Evolutionary conservation across 2,329 filamentous ascomycete species (phyloP), one percentile per base, ranked within the genome.

Genomic region (Xylaria sp.): DNA sequence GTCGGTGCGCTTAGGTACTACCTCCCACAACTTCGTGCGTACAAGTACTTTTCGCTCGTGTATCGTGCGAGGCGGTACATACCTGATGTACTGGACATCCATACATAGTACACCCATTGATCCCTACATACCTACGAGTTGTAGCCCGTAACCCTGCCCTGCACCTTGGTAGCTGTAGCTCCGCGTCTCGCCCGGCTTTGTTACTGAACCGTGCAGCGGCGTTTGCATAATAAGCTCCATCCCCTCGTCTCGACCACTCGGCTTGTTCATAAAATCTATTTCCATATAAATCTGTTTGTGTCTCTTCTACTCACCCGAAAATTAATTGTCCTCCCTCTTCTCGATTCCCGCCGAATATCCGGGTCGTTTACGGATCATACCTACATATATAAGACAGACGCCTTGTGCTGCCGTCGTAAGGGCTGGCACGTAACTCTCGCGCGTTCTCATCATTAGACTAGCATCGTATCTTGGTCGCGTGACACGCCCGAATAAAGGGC

Each of bases 161-260:
- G 26, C 22, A 44, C 17, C 21, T 51, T 60, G 37, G 52, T 62
- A 53, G 54, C 53, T 57, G 54, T 24, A 45, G 22, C 43, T 45
- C n/a, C 24, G 24, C 51, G 56, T 46, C 45, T 52, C 54, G 57
- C 59, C 61, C 57, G 57, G 57, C 52, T 62, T 59, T 57, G 49
- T 50, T 59, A 54, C 57, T 62, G 57, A 59, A 48, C 62, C 58
- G 59, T 64, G 59, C 57, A 48, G 56, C 49, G 54, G 56, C 49
- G 54, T 57, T 56, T 63, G 63, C 61, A 65, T 62, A 63, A 63
- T 61, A 64, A 61, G 51, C 54, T 56, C 53, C 45, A 50, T 58
- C 52, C 60, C 63, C 52, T 59, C 52, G 52, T 50, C 46, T 58
- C 52, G 50, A 54, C 52, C 42, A 52, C 11, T 50, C 42, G 26